phyloP scores from a whole-genome alignment of 164 flowering plant genomes.

The Vitis riparia region DNA sequence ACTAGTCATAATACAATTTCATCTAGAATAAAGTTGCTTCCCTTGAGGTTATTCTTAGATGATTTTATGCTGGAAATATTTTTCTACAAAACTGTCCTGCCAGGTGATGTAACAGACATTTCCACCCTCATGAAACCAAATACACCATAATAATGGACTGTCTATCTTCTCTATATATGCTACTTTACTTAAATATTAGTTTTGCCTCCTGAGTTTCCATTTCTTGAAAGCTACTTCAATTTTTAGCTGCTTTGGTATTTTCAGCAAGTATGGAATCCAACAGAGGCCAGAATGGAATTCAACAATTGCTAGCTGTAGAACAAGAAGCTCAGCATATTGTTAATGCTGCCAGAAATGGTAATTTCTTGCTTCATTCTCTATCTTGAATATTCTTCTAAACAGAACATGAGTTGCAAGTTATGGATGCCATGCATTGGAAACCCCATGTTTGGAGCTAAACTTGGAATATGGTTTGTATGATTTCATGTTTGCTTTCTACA shows the following conservation, averaged over 20 bases:
- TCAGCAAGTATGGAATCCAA: conserved; percentile 30
- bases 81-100: neutral
- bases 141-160: neutral
- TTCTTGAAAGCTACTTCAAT: neutral
- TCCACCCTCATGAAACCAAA: neutral
- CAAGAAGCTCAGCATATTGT: conserved; percentile 54
- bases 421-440: neutral
- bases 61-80: neutral
- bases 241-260: neutral
- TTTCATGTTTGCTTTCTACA: neutral
- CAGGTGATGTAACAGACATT: neutral
- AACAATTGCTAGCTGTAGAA: conserved; percentile 39
- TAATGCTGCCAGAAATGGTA: conserved; percentile 41
- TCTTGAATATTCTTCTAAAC: neutral
- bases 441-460: neutral
- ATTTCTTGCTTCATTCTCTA: neutral
- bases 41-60: neutral
- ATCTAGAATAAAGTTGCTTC: neutral
- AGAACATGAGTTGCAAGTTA: too few species aligned
- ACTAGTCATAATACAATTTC: neutral
- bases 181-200: neutral
- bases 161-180: neutral
- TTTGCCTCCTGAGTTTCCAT: neutral
- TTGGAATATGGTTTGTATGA: neutral
- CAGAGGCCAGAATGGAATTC: conserved; percentile 47